Evolutionary conservation across 352 stramenopile species (phyloP), one percentile per base, ranked within the genome.

Genomic region (Blastocystis sp.): DNA sequence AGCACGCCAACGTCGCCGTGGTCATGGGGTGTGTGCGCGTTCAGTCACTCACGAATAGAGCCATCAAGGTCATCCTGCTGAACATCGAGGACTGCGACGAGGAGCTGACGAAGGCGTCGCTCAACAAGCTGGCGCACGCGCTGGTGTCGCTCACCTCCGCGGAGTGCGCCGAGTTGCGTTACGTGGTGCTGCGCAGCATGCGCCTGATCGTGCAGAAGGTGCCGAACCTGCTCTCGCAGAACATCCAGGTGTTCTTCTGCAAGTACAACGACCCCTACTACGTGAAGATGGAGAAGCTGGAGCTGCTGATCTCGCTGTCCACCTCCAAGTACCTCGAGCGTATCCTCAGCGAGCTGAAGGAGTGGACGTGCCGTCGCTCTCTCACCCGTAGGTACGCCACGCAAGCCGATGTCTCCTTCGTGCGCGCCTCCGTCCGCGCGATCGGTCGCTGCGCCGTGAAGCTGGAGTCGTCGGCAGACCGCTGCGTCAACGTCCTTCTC

Each of bases 211-310:
- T 99, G 35, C 97, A 99, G 91, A 98, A 98, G 92, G 93, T 95
- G 10, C 96, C 96, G 19, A 93, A 92, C 26, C 98, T 99, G 85
- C 92, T 99, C 24, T 94, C 98, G 71, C 97, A 98, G 90, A 94
- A 96, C 89, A 96, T 96, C 60, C 79, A 89, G 29, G 94, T 97
- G 31, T 98, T 99, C 92, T 99, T 99, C 91, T 99, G 97, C 95
- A 99, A 99, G 93, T 99, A 99, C 94, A 99, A 99, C 93, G 97
- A 99, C 93, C 97, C 97, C 70, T 80, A 97, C 89, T 98, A 97
- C 91, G 95, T 98, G 67, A 97, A 98, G 92, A 98, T 99, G 96
- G 97, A 99, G 92, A 99, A 99, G 91, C 93, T 99, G 13, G 97
- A 99, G 92, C 98, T 99, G 90, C 98, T 99, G 78, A 99, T 99